Evolutionary conservation across 148 eudicot species (phyloP).

Genomic region (Vaccinium myrtillus): DNA sequence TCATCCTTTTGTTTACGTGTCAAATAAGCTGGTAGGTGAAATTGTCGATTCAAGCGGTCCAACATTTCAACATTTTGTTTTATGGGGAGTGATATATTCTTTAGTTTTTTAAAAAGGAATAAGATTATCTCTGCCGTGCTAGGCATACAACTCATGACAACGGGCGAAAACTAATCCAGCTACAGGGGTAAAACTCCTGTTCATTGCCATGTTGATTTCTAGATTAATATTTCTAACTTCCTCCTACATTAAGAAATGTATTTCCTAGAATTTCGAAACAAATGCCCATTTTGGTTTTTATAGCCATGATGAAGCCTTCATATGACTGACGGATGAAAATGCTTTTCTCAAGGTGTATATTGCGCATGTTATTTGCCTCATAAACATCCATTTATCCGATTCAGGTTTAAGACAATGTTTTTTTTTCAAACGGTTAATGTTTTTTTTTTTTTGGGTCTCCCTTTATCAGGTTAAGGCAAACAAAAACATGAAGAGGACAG

Average conservation of each 20-base stretch:
- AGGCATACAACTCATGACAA: background rate
- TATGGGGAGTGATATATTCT: background rate
- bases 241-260: background rate
- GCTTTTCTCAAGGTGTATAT: background rate
- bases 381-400: background rate
- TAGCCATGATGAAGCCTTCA: background rate
- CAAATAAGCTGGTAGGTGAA: background rate
- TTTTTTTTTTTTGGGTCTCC: background rate
- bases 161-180: background rate
- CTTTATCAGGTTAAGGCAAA: conserved; percentile 23
- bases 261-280: background rate
- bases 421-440: background rate
- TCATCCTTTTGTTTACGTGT: background rate
- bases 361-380: background rate
- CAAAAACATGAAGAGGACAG: conserved; percentile 36
- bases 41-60: background rate
- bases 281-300: background rate
- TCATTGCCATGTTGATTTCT: background rate
- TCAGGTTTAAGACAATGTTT: background rate
- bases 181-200: background rate
- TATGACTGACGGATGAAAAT: no score
- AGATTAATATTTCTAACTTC: background rate
- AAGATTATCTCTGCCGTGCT: background rate
- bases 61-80: background rate
- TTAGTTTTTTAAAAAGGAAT: background rate